Evolutionary conservation across 2,329 filamentous ascomycete genomes (phyloP).

Genomic region (Pestalotiopsis sp.): DNA sequence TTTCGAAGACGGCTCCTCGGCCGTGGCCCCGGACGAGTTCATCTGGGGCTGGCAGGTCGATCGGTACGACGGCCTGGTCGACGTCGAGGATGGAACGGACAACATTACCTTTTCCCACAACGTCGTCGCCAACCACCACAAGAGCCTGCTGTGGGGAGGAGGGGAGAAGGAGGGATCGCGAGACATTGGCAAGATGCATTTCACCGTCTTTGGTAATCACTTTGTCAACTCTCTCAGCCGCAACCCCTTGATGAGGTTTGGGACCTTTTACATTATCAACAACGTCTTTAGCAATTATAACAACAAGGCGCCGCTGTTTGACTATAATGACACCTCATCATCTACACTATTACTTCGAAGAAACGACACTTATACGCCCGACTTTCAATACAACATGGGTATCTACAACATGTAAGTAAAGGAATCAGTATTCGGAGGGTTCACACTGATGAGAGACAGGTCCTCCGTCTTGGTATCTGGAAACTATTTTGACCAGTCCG

Average conservation of each 20-base stretch:
- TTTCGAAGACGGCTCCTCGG: constrained; percentile 12
- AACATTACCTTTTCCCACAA: constrained; percentile 22
- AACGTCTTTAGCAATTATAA: constrained; percentile 20
- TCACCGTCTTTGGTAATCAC: constrained; percentile 20
- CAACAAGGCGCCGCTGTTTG: constrained; percentile 15
- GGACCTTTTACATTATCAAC: constrained; percentile 20
- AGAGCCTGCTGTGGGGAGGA: constrained; percentile 22
- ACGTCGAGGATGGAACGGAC: constrained; percentile 22
- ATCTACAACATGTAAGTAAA: constrained; percentile 20
- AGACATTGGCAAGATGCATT: constrained; percentile 20
- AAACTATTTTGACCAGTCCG: constrained; percentile 20
- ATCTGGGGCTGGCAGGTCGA: constrained; percentile 21
- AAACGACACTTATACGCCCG: constrained; percentile 14
- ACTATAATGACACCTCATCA: neutral
- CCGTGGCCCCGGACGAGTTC: constrained; percentile 16
- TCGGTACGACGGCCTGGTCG: constrained; percentile 21
- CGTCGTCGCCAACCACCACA: constrained; percentile 21
- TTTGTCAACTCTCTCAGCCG: constrained; percentile 19
- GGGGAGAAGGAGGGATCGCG: constrained; percentile 20
- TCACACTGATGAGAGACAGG: constrained; percentile 4
- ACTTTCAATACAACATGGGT: constrained; percentile 20
- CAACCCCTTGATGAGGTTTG: constrained; percentile 22
- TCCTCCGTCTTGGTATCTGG: constrained; percentile 21
- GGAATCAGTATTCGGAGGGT: neutral
- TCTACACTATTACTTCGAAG: neutral